Percentiles rank a stretch among this genome's conserved stretches.
phyloP scores from a whole-genome alignment of 2,329 filamentous ascomycete genomes.

The Ceratocystis harringtonii region DNA sequence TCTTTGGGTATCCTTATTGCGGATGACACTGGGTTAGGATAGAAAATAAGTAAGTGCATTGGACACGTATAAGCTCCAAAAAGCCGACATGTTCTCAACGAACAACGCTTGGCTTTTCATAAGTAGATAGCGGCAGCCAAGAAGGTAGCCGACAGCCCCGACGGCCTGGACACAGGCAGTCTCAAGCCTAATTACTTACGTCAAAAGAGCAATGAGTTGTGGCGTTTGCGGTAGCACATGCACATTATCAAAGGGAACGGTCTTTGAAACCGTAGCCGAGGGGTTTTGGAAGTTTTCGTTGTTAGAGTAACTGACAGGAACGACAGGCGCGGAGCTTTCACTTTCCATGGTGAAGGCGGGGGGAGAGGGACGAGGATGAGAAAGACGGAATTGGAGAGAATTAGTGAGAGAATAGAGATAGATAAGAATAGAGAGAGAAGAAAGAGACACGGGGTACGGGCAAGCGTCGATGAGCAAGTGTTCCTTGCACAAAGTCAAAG shows the following conservation, averaged over 20 bases:
- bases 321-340: slow-evolving; percentile 27
- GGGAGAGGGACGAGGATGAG: slow-evolving; percentile 19
- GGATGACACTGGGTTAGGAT: slow-evolving; percentile 59
- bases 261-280: slow-evolving; percentile 73
- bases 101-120: background rate
- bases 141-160: background rate
- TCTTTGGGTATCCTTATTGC: slow-evolving; percentile 74
- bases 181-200: slow-evolving; percentile 48
- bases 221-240: slow-evolving; percentile 83
- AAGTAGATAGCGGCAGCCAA: background rate
- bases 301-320: slow-evolving; percentile 60
- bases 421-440: background rate
- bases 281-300: slow-evolving; percentile 63
- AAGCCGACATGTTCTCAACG: background rate
- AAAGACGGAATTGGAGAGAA: too few relatives aligned
- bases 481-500: background rate
- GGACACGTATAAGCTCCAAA: background rate
- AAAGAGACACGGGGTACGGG: background rate
- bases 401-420: background rate
- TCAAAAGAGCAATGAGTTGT: slow-evolving; percentile 90
- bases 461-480: background rate
- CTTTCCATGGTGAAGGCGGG: slow-evolving; percentile 5
- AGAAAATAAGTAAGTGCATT: background rate
- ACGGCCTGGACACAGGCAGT: background rate
- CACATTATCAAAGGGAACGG: slow-evolving; percentile 71